Evolutionary conservation across 2,329 filamentous ascomycete species (phyloP).

Genomic region (Fusarium sterilihyphosum): DNA sequence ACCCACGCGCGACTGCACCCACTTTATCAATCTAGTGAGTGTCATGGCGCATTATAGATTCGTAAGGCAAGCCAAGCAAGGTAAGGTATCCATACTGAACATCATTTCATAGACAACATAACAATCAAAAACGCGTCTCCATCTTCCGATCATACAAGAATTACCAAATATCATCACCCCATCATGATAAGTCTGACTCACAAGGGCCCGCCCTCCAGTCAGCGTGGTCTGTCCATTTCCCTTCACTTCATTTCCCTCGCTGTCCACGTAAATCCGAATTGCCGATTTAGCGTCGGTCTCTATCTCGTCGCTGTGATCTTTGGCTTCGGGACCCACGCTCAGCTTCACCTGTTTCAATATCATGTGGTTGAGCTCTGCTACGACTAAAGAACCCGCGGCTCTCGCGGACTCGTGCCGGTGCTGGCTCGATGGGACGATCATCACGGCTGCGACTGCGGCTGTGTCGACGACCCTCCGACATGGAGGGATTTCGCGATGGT

Average conservation of each 20-base stretch:
- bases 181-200: slow-evolving; percentile 34
- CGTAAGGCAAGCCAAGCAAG: not conserved
- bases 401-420: slow-evolving; percentile 42
- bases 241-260: not conserved
- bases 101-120: slow-evolving; percentile 20
- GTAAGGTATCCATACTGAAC: not conserved
- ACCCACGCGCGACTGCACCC: slow-evolving; percentile 6
- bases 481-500: slow-evolving; percentile 39
- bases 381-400: slow-evolving; percentile 45
- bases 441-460: slow-evolving; percentile 24
- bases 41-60: slow-evolving; percentile 3
- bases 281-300: slow-evolving; percentile 33
- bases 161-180: not conserved
- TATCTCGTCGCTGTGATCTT: slow-evolving; percentile 36
- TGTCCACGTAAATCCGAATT: slow-evolving; percentile 23
- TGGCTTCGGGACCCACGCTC: slow-evolving; percentile 24
- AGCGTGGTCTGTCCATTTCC: not conserved
- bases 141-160: slow-evolving; percentile 8
- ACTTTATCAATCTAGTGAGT: slow-evolving; percentile 32
- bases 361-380: slow-evolving; percentile 42
- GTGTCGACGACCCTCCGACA: slow-evolving; percentile 35
- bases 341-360: slow-evolving; percentile 45
- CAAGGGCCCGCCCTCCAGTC: slow-evolving; percentile 21
- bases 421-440: slow-evolving; percentile 41
- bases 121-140: slow-evolving; percentile 24